These are phyloP conservation scores for Pseudogymnoascus pannorum DNA, from an alignment of 2,329 filamentous ascomycete species.

Conservation along the genomic window DNA sequence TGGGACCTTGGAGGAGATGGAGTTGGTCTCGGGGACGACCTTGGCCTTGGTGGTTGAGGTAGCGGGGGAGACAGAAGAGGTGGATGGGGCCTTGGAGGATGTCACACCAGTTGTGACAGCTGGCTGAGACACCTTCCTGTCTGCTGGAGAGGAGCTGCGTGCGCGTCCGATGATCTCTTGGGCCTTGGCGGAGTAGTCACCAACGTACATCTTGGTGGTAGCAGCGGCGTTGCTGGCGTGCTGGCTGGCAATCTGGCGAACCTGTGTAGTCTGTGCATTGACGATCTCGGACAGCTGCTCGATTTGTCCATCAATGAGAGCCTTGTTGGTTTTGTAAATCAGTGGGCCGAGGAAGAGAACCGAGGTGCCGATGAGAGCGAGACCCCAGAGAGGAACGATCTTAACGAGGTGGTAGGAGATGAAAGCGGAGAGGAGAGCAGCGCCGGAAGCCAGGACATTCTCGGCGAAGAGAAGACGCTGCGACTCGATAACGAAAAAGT, in stretches of 20 bases:
- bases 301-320: conserved; percentile 59
- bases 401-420: conserved; percentile 62
- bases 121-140: conserved; percentile 11
- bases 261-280: conserved; percentile 55
- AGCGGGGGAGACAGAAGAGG: too few relatives aligned
- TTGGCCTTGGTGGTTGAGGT: too few relatives aligned
- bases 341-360: conserved; percentile 55
- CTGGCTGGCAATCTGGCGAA: conserved; percentile 54
- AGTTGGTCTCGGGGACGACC: background rate
- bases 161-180: conserved; percentile 52
- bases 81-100: background rate
- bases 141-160: conserved; percentile 24
- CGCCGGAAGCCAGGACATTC: conserved; percentile 53
- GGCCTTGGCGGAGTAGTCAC: conserved; percentile 61
- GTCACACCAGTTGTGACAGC: background rate
- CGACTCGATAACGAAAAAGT: conserved; percentile 64
- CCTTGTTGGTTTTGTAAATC: conserved; percentile 60
- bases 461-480: conserved; percentile 63
- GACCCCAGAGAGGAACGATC: conserved; percentile 63
- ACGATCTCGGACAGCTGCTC: conserved; percentile 50
- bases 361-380: conserved; percentile 53
- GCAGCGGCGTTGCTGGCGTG: conserved; percentile 56
- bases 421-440: conserved; percentile 53
- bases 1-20: background rate
- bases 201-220: conserved; percentile 60